Percentiles rank a stretch among this genome's conserved stretches.
Evolutionary conservation across 331 rosid species (phyloP).

Genomic region (Malus hybrid): DNA sequence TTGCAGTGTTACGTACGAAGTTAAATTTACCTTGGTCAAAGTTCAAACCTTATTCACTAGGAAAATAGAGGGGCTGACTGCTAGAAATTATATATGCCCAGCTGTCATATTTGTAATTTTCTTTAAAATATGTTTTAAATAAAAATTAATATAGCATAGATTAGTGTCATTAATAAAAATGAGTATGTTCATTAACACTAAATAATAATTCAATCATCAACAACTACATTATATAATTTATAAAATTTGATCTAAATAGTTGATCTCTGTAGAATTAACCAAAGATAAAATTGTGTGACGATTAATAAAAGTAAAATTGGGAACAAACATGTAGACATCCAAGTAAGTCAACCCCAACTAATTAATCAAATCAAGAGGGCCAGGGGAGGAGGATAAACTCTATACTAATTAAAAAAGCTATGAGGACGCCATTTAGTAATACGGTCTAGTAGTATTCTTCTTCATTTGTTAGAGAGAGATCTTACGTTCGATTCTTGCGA

Average conservation of each 20-base stretch:
- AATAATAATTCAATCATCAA: no score
- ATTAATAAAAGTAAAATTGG: not conserved
- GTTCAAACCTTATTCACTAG: not conserved
- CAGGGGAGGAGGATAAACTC: no score
- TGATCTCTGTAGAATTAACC: not conserved
- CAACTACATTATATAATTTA: no score
- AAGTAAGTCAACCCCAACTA: not conserved
- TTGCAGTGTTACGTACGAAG: not conserved
- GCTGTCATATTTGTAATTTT: not conserved
- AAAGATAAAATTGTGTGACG: not conserved
- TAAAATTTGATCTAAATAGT: no score
- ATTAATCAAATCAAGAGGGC: not conserved
- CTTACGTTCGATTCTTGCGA: no score
- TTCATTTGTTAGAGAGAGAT: no score
- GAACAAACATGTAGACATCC: not conserved
- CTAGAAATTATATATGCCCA: not conserved
- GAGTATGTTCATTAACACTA: accelerated
- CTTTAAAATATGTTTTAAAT: not conserved
- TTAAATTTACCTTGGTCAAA: not conserved
- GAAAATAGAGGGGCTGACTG: not conserved
- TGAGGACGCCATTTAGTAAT: no score
- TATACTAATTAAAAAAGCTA: no score
- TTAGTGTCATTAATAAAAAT: no score
- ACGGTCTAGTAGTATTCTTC: no score
- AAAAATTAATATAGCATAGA: not conserved